These are phyloP conservation scores for Tetradesmus obliquus DNA, from an alignment of 139 green algal species.

Conservation along the genomic window DNA sequence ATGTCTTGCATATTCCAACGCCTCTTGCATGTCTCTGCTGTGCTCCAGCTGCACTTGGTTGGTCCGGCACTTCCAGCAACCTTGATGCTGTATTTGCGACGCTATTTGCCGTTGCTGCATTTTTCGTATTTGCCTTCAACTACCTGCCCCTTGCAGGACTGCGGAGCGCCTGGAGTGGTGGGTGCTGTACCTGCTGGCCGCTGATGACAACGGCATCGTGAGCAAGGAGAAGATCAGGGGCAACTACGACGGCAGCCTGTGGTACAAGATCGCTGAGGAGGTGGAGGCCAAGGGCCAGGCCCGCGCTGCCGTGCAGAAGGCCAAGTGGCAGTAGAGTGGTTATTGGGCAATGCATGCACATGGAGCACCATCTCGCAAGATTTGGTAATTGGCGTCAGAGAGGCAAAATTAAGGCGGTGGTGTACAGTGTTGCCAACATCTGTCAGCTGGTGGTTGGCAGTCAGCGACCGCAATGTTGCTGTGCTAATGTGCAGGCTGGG, in stretches of 20 bases:
- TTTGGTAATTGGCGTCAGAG: background rate
- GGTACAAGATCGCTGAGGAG: conserved; percentile 46
- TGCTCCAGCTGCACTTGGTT: background rate
- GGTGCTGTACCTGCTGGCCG: conserved; percentile 52
- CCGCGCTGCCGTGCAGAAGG: background rate
- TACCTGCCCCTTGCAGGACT: conserved; percentile 36
- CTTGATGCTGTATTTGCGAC: too few species aligned
- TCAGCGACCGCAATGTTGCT: background rate
- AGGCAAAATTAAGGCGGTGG: background rate
- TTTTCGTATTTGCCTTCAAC: background rate
- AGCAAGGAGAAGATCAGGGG: conserved; percentile 63
- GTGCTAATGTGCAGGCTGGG: too few species aligned
- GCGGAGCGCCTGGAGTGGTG: conserved; percentile 67
- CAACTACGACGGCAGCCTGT: conserved; percentile 58
- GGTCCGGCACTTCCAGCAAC: background rate
- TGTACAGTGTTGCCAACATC: background rate
- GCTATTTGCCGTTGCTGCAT: background rate
- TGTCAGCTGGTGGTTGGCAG: background rate
- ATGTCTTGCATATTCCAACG: too few species aligned
- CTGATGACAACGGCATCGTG: conserved; percentile 60
- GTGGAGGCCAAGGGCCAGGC: background rate
- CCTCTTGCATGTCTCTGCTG: too few species aligned
- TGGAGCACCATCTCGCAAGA: background rate
- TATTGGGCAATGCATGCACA: background rate
- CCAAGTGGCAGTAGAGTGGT: conserved; percentile 16